Evolutionary conservation across 176 grass and related monocot species (phyloP), one percentile per base, ranked within the genome.

Genomic region (Paspalum vaginatum): DNA sequence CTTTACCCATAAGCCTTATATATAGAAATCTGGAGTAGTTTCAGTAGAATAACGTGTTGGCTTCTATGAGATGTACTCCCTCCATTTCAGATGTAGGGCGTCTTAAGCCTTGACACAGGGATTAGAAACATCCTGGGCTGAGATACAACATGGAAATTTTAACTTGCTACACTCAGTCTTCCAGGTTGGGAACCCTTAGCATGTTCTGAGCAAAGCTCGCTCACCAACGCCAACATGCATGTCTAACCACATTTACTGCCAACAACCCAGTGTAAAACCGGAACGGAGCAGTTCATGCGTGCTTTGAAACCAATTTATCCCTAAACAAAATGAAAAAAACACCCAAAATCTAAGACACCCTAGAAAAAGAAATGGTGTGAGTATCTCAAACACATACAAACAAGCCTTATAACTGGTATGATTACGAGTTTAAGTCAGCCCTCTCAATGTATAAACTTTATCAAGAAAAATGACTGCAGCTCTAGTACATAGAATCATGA

Each of bases 401-500:
- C 37, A 26, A 66, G 12, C 2, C 52, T 65, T 40, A 17, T 5
- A 11, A 17, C 3, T 79, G 45, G 41, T 71, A 81, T 22, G 41
- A 71, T 71, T 60, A 46, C 32, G 18, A 25, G 7, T 38, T 71
- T 70, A 48, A 14, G 25, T 26, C 12, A 20, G 17, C 15, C 64
- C n/a, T 61, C 25, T 51, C 63, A 43, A 58, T 51, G 41, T 26
- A 51, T 72, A 48, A 5, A 40, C 59, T 67, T 45, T 59, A 47
- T 27, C 20, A 20, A 58, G 47, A 20, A 45, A 55, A 38, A 25
- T 4, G 64, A 24, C 25, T 57, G 21, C 22, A 38, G 79, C 73
- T 74, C 48, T 46, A 68, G 18, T 47, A 49, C 11, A 84, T 76
- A 11, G 48, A 72, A 62, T 27, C 46, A 78, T 16, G 15, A 22